Evolutionary conservation across 225 moss, liverwort and hornwort genomes (phyloP).

Genomic region (Thuidium tamariscinum): DNA sequence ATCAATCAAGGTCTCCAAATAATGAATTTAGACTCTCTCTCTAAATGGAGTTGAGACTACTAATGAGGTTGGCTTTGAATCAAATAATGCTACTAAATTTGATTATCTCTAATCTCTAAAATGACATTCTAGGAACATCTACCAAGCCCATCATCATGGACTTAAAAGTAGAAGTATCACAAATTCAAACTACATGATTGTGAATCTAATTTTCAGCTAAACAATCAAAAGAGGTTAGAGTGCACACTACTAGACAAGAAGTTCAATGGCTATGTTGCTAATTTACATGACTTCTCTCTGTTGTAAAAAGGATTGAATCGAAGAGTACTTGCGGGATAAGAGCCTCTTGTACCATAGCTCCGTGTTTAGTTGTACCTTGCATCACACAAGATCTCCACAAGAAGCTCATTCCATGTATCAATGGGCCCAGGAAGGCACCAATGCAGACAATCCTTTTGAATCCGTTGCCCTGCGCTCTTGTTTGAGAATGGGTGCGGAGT

Average conservation of each 20-base stretch:
- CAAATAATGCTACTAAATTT: neutral
- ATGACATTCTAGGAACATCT: neutral
- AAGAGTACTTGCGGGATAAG: neutral
- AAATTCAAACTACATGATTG: neutral
- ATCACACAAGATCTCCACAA: constrained; percentile 10
- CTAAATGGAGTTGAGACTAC: no score
- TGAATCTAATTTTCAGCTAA: neutral
- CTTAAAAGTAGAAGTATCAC: neutral
- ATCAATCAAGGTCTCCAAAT: neutral
- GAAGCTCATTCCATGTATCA: constrained; percentile 68
- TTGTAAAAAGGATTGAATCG: neutral
- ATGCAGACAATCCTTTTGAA: constrained; percentile 67
- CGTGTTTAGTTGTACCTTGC: neutral
- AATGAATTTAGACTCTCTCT: neutral
- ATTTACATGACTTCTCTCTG: neutral
- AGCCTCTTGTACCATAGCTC: neutral
- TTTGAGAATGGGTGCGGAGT: constrained; percentile 19
- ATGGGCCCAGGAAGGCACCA: constrained; percentile 90
- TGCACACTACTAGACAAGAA: neutral
- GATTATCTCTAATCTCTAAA: neutral
- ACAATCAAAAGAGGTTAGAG: no score
- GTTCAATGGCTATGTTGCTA: neutral
- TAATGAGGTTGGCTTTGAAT: rapidly evolving
- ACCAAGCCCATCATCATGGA: neutral
- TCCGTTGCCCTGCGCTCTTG: neutral